Evolutionary conservation across 148 eudicot species (phyloP).

Genomic region (Camellia japonica): DNA sequence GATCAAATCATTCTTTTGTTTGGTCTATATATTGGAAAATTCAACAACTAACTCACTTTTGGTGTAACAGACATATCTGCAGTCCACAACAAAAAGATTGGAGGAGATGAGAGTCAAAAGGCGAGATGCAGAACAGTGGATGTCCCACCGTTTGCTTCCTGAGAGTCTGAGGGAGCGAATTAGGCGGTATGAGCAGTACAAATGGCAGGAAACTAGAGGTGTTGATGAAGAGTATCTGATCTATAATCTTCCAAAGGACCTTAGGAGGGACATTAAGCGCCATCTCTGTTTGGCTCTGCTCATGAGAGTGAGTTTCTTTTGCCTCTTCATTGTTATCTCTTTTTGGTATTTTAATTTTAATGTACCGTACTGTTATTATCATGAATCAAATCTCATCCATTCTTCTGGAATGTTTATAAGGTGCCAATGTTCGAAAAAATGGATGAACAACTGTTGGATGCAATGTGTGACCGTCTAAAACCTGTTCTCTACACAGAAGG

Average conservation of each 20-base stretch:
- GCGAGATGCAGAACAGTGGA: slow-evolving; percentile 95
- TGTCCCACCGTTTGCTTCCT: slow-evolving; percentile 91
- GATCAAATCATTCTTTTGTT: too few species aligned
- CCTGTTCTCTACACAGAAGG: slow-evolving; percentile 78
- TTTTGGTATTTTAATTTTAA: not conserved
- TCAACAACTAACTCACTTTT: slow-evolving; percentile 1
- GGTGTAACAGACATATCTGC: slow-evolving; percentile 74
- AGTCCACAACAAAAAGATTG: slow-evolving; percentile 78
- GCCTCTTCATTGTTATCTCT: not conserved
- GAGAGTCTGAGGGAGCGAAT: slow-evolving; percentile 76
- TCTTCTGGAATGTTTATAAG: slow-evolving; percentile 29
- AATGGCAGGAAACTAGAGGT: slow-evolving; percentile 96
- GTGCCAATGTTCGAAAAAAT: slow-evolving; percentile 91
- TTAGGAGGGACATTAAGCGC: slow-evolving; percentile 92
- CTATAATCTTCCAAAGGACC: slow-evolving; percentile 79
- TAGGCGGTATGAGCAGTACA: slow-evolving; percentile 85
- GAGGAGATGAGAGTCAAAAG: slow-evolving; percentile 95
- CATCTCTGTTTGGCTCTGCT: slow-evolving; percentile 85
- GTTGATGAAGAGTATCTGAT: slow-evolving; percentile 84
- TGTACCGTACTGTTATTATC: not conserved
- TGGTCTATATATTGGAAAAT: not conserved
- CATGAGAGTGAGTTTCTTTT: slow-evolving; percentile 54
- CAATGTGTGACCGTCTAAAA: slow-evolving; percentile 83
- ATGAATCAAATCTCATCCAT: not conserved
- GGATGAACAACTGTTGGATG: slow-evolving; percentile 88